These are phyloP conservation scores for Scheffersomyces segobiensis DNA, from an alignment of 1,139 yeast genomes.

Conservation along the genomic window DNA sequence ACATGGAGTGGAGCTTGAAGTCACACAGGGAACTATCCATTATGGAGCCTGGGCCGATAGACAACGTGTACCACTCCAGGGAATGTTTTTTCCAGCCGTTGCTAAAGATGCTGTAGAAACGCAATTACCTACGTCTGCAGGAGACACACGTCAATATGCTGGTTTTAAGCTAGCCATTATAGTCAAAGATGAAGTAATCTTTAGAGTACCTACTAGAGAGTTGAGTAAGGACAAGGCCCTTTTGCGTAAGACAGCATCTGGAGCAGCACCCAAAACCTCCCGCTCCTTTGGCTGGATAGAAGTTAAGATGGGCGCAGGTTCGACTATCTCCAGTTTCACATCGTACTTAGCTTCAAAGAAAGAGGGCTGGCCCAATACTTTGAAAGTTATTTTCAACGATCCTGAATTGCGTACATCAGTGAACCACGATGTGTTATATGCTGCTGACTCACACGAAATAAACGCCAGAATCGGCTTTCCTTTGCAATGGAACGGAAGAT, in stretches of 20 bases:
- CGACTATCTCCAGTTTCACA: constrained; percentile 48
- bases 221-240: constrained; percentile 65
- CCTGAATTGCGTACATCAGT: constrained; percentile 81
- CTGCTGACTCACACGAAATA: constrained; percentile 60
- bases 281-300: constrained; percentile 94
- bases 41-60: constrained; percentile 98
- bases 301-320: constrained; percentile 55
- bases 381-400: constrained; percentile 49
- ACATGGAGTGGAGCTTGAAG: constrained; percentile 60
- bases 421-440: constrained; percentile 77
- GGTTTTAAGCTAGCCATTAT: constrained; percentile 56
- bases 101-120: constrained; percentile 60
- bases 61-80: constrained; percentile 68
- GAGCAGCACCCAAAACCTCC: constrained; percentile 28
- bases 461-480: constrained; percentile 68
- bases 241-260: constrained; percentile 8
- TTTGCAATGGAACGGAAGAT: constrained; percentile 75
- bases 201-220: constrained; percentile 84
- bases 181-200: constrained; percentile 63
- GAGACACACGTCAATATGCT: constrained; percentile 53
- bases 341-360: constrained; percentile 53
- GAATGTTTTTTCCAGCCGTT: constrained; percentile 65
- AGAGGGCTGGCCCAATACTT: constrained; percentile 59
- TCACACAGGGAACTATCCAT: constrained; percentile 66
- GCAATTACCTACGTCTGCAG: constrained; percentile 37